Conservation (phyloP, 1,284 basidiomycete species). For the Tilletia indica region DNA sequence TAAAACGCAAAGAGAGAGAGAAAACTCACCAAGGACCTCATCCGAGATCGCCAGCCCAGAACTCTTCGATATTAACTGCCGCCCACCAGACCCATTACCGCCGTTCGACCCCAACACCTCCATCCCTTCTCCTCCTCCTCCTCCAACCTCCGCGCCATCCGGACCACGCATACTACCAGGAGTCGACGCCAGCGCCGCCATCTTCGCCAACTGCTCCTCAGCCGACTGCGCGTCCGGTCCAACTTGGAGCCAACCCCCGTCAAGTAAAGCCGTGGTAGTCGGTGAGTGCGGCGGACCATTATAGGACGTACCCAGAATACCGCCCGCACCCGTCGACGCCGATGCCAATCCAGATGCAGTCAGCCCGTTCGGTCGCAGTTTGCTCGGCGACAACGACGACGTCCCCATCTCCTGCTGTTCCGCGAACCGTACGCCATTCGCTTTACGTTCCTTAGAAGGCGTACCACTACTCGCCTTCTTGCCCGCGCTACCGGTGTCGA, state of each 20-base stretch:
- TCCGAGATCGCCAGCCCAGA: slow-evolving; percentile 45
- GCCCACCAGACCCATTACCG: neutral
- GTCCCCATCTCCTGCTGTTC: neutral
- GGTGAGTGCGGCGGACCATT: neutral
- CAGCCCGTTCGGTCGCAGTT: neutral
- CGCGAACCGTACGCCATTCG: neutral
- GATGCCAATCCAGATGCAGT: neutral
- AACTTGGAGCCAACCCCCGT: slow-evolving; percentile 33
- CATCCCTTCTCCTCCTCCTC: too few relatives aligned
- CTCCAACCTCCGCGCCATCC: neutral
- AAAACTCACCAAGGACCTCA: slow-evolving; percentile 41
- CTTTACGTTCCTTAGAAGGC: neutral
- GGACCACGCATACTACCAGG: neutral
- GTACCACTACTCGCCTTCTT: too few relatives aligned
- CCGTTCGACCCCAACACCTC: neutral
- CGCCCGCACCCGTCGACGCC: neutral
- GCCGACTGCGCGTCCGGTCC: slow-evolving; percentile 22
- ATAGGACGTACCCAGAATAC: too few relatives aligned
- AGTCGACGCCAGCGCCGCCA: slow-evolving; percentile 29
- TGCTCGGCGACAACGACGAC: neutral
- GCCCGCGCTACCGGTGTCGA: neutral
- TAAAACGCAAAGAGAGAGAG: neutral
- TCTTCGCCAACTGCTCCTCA: slow-evolving; percentile 31
- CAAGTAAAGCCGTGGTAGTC: slow-evolving; percentile 20
- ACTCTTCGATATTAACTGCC: neutral